Conservation (phyloP, 2,329 filamentous ascomycete genomes). For the Apiospora kogelbergensis region DNA sequence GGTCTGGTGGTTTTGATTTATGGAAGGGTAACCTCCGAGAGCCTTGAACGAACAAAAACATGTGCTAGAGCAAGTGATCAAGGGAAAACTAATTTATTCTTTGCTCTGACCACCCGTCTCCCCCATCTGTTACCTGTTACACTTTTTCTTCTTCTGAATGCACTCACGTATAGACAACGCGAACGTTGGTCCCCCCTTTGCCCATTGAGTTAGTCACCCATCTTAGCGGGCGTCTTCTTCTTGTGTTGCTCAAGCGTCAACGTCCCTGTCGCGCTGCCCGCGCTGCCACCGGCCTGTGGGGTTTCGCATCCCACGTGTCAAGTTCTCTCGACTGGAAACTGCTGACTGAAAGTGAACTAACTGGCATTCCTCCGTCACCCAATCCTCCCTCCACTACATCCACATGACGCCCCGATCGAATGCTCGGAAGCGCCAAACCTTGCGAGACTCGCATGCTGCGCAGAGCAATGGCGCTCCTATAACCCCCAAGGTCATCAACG, state of each 20-base stretch:
- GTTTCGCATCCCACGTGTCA: conserved; percentile 5
- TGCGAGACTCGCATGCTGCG: conserved; percentile 44
- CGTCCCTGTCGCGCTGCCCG: background rate
- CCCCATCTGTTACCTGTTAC: conserved; percentile 1
- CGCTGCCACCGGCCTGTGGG: background rate
- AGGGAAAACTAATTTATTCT: background rate
- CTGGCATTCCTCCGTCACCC: conserved; percentile 15
- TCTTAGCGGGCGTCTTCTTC: background rate
- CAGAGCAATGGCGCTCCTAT: conserved; percentile 38
- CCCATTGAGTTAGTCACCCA: background rate
- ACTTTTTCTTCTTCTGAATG: background rate
- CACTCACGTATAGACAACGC: background rate
- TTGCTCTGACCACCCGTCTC: background rate
- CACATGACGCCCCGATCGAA: conserved; percentile 41
- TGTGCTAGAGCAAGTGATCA: background rate
- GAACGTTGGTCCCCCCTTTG: background rate
- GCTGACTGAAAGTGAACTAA: background rate
- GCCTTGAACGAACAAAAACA: conserved; percentile 4
- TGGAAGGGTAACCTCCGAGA: conserved; percentile 3
- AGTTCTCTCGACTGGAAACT: background rate
- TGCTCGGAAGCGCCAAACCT: conserved; percentile 44
- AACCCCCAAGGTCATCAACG: conserved; percentile 53
- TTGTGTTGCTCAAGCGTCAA: background rate
- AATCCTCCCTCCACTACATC: conserved; percentile 28
- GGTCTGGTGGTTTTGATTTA: background rate